Evolutionary conservation across 1,284 basidiomycete species (phyloP).

Genomic region (Leccinum idahoense): DNA sequence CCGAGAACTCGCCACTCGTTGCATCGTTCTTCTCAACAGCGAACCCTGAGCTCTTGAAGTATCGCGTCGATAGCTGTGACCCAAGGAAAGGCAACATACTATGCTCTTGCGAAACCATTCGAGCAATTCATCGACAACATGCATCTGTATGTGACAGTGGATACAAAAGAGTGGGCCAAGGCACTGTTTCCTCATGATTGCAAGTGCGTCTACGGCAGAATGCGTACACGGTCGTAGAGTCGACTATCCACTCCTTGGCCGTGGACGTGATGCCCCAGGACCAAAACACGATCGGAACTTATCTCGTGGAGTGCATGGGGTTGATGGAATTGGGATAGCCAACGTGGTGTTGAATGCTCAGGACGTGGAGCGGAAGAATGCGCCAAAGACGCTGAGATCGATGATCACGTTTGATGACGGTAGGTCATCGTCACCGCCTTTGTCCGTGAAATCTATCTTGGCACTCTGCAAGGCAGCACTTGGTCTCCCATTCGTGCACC

Average conservation of each 20-base stretch:
- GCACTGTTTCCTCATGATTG: constrained; percentile 81
- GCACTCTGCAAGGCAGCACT: constrained; percentile 46
- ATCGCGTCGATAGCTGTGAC: too few species aligned
- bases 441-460: neutral
- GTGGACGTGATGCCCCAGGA: constrained; percentile 89
- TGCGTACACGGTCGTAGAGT: constrained; percentile 94
- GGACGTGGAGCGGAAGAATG: constrained; percentile 67
- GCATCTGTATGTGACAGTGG: constrained; percentile 80
- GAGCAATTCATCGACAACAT: constrained; percentile 48
- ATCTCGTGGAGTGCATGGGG: constrained; percentile 90
- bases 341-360: constrained; percentile 83
- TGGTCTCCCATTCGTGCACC: constrained; percentile 78
- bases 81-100: too few species aligned
- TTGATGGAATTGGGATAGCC: constrained; percentile 92
- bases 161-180: constrained; percentile 77
- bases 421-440: constrained; percentile 21
- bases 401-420: constrained; percentile 92
- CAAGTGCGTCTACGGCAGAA: constrained; percentile 79
- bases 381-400: constrained; percentile 66
- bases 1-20: too few species aligned
- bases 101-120: too few species aligned
- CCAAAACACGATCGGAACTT: constrained; percentile 74
- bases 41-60: too few species aligned
- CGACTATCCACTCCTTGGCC: constrained; percentile 86
- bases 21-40: too few species aligned